These are phyloP conservation scores for Paraphaeosphaeria minitans DNA, from an alignment of 2,329 filamentous ascomycete genomes.

Conservation along the genomic window DNA sequence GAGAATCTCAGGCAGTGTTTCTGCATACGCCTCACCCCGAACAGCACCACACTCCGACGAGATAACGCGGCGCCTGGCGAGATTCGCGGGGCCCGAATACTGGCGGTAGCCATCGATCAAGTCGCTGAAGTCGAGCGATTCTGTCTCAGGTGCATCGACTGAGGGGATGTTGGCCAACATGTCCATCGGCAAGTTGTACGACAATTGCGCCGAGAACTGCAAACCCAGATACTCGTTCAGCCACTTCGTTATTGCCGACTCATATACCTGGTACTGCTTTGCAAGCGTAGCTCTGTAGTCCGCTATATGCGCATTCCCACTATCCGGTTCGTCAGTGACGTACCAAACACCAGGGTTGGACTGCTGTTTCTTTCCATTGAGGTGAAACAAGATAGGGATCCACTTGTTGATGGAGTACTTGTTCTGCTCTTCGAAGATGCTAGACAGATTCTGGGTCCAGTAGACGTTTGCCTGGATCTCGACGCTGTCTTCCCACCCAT, in stretches of 20 bases:
- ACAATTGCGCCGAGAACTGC: constrained; percentile 38
- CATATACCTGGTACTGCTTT: constrained; percentile 35
- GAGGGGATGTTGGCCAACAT: constrained; percentile 36
- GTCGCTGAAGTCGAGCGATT: constrained; percentile 41
- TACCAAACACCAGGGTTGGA: constrained; percentile 13
- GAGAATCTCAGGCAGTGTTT: constrained; percentile 37
- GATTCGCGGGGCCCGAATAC: constrained; percentile 39
- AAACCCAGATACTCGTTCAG: constrained; percentile 24
- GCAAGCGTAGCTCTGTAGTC: constrained; percentile 39
- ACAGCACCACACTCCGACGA: constrained; percentile 43
- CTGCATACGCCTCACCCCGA: constrained; percentile 27
- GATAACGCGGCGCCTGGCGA: constrained; percentile 37
- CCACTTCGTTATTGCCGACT: constrained; percentile 35
- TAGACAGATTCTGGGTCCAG: constrained; percentile 31
- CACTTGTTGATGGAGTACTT: constrained; percentile 38
- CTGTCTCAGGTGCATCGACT: constrained; percentile 42
- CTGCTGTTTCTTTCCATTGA: constrained; percentile 24
- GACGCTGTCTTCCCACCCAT: constrained; percentile 44
- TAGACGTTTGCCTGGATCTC: constrained; percentile 33
- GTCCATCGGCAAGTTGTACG: constrained; percentile 44
- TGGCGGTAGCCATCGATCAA: constrained; percentile 43
- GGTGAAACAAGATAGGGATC: constrained; percentile 35
- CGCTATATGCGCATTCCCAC: constrained; percentile 26
- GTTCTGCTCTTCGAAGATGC: constrained; percentile 25
- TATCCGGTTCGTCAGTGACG: constrained; percentile 17